Percentiles rank a stretch among this genome's conserved stretches.
Evolutionary conservation across 441 rosid genomes (phyloP).

Genomic region (Pelargonium cotyledonis): DNA sequence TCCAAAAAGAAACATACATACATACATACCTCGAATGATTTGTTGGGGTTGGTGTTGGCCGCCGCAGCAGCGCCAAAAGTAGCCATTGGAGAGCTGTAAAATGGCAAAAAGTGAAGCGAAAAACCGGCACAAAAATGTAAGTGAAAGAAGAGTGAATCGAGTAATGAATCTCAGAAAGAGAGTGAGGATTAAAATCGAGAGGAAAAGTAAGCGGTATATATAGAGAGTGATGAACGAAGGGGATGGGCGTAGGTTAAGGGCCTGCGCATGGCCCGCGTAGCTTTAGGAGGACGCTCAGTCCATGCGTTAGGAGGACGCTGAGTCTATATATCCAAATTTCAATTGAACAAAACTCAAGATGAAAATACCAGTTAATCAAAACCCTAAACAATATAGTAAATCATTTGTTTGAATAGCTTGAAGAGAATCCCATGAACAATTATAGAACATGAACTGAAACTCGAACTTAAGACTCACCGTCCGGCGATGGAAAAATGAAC

Average conservation of each 20-base stretch:
- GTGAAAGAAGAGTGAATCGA: not conserved
- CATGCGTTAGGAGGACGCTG: too few relatives aligned
- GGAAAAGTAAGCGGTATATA: conserved; percentile 11
- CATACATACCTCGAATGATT: conserved; percentile 62
- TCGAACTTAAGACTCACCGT: too few relatives aligned
- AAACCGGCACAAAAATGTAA: not conserved
- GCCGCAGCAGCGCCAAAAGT: conserved; percentile 48
- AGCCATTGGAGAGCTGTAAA: conserved; percentile 43
- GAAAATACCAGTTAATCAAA: too few relatives aligned
- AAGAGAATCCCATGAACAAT: too few relatives aligned
- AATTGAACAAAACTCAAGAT: too few relatives aligned
- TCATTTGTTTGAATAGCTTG: too few relatives aligned
- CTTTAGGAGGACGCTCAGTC: conserved; percentile 1
- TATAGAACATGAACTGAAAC: too few relatives aligned
- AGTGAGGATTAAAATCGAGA: conserved; percentile 11
- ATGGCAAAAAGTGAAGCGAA: not conserved
- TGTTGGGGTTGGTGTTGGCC: conserved; percentile 63
- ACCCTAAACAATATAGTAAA: too few relatives aligned
- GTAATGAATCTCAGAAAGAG: not conserved
- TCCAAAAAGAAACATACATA: not conserved
- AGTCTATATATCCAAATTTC: too few relatives aligned
- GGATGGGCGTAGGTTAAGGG: not conserved
- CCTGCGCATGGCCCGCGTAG: not conserved
- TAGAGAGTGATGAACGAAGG: not conserved
- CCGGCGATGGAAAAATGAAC: too few relatives aligned